Evolutionary conservation across 23 red algal species (phyloP).

Genomic region (Gracilaria domingensis): DNA sequence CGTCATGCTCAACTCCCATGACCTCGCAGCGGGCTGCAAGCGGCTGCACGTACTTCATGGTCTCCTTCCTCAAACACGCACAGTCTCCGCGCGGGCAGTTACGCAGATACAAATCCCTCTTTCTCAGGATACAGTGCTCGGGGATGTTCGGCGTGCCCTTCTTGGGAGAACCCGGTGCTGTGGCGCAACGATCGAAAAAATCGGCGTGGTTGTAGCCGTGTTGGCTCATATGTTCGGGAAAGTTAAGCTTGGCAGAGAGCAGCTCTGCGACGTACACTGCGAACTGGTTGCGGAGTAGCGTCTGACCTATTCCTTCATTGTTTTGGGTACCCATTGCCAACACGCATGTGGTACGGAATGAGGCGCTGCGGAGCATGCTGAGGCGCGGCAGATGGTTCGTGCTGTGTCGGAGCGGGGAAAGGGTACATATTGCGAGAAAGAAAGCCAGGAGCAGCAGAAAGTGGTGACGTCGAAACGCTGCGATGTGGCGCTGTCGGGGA

Average conservation of each 20-base stretch:
- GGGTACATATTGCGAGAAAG: background rate
- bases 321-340: background rate
- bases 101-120: background rate
- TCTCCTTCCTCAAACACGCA: background rate
- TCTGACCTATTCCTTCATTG: slow-evolving; percentile 31
- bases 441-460: background rate
- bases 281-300: slow-evolving; percentile 26
- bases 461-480: background rate
- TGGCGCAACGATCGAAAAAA: slow-evolving; percentile 16
- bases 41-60: background rate
- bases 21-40: background rate
- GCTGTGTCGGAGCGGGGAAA: background rate
- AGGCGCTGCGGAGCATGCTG: background rate
- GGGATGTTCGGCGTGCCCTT: background rate
- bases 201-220: slow-evolving; percentile 10
- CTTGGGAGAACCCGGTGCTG: background rate
- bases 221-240: background rate
- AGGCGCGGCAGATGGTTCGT: background rate
- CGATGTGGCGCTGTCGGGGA: too few species aligned
- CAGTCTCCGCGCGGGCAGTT: slow-evolving; percentile 9
- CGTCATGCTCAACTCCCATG: background rate
- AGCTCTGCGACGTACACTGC: slow-evolving; percentile 2
- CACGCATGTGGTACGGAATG: background rate
- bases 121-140: background rate
- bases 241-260: background rate